Base-by-base conservation (phyloP, 495 filamentous ascomycete genomes). In the Trichoderma asperelloides region DNA sequence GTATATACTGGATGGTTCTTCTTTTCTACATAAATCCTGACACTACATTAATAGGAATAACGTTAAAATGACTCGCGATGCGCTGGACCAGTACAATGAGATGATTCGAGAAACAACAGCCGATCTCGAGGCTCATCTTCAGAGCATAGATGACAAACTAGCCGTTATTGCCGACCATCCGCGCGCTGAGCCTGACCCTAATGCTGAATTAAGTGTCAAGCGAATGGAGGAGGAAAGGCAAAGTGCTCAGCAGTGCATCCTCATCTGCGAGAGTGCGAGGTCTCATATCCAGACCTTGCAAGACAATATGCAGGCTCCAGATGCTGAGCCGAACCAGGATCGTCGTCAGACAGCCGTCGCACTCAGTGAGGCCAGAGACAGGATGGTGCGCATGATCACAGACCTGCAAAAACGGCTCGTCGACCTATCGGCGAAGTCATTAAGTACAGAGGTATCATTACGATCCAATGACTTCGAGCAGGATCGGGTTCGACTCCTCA, bases 161-260 rank as follows among this genome's bases (percentile, higher is more conserved):
- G 47, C 47, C 16, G n/a, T n/a, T 18, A 51, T 23, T 1, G 16
- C 70, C 72, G 57, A 66, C 49, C 27, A 67, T 76, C 21, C 68
- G 66, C 70, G 6, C 63, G 40, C 69, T 67, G 66, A 65, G 43
- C 66, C 45, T 63, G 28, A 55, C 18, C 68, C 67, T 74, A 40
- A 72, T 69, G 49, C 70, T 79, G 66, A 68, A 21, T 18, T 5
- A 18, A 23, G 16, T n/a, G 21, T 51, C n/a, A 23, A 51, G n/a
- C 47, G 47, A n/a, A n/a, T 51, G 47, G n/a, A 74, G 69, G 77
- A 79, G 39, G 79, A 82, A 69, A 76, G 73, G 64, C 55, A 71
- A 40, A 79, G 76, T 65, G 78, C 78, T 43, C 69, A 81, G 70
- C 74, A 80, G 66, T 80, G 78, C 68, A 77, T 82, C 57, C 67